A percentile compares a stretch with the other conserved stretches of the same genome.
These are phyloP conservation scores for Corniculantispora saksenae DNA, from an alignment of 2,329 filamentous ascomycete genomes.

Conservation along the genomic window DNA sequence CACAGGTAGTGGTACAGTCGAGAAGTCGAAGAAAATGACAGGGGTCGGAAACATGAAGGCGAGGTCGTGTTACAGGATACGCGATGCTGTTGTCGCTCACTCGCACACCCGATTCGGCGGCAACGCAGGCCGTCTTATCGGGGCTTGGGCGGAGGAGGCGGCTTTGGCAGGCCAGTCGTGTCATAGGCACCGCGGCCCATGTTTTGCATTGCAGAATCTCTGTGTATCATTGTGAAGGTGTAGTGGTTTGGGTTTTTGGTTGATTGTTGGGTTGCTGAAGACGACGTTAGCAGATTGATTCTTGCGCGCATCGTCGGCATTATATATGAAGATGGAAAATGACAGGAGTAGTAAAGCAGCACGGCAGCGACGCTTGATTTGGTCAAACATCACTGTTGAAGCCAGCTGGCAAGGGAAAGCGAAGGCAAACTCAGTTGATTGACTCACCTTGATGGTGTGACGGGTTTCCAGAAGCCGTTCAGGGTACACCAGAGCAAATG, in stretches of 20 bases:
- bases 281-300: slow-evolving; percentile 6
- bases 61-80: slow-evolving; percentile 12
- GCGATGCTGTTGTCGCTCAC: background rate
- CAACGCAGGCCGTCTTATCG: slow-evolving; percentile 29
- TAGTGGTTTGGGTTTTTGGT: background rate
- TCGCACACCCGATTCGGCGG: background rate
- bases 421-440: slow-evolving; percentile 22
- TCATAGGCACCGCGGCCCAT: slow-evolving; percentile 56
- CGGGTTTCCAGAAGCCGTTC: slow-evolving; percentile 23
- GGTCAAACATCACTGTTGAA: background rate
- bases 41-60: slow-evolving; percentile 21
- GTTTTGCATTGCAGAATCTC: slow-evolving; percentile 39
- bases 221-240: slow-evolving; percentile 38
- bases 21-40: slow-evolving; percentile 24
- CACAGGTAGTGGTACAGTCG: slow-evolving; percentile 21
- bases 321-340: slow-evolving; percentile 2
- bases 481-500: slow-evolving; percentile 21
- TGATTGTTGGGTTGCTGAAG: background rate
- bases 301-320: background rate
- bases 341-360: background rate
- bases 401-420: slow-evolving; percentile 3
- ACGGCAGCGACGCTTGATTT: background rate
- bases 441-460: slow-evolving; percentile 39
- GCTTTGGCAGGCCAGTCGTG: slow-evolving; percentile 51
- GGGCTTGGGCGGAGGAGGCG: slow-evolving; percentile 42